Evolutionary conservation across 768 basidiomycete species (phyloP).

Genomic region (Amyloporia xantha): DNA sequence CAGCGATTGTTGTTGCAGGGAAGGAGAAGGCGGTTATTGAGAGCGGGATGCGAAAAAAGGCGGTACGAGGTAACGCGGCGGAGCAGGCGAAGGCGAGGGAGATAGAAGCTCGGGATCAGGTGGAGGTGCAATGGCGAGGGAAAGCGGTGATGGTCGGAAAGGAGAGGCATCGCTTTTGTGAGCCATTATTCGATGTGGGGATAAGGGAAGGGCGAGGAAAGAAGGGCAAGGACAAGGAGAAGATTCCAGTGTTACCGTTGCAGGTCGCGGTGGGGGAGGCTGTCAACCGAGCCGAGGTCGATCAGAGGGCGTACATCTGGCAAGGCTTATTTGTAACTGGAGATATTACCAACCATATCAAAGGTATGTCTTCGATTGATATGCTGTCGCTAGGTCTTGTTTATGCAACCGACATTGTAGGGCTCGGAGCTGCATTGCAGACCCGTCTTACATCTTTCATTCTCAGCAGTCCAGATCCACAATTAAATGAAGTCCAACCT

Average conservation of each 20-base stretch:
- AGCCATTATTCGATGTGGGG: slow-evolving; percentile 69
- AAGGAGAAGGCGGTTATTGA: slow-evolving; percentile 87
- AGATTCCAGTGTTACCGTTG: slow-evolving; percentile 27
- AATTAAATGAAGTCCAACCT: slow-evolving; percentile 69
- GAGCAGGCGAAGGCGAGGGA: slow-evolving; percentile 77
- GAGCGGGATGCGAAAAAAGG: slow-evolving; percentile 73
- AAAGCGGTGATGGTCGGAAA: slow-evolving; percentile 73
- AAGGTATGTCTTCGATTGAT: slow-evolving; percentile 39
- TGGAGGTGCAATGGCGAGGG: slow-evolving; percentile 67
- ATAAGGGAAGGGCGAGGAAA: slow-evolving; percentile 9
- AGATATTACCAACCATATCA: slow-evolving; percentile 62
- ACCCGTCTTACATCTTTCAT: slow-evolving; percentile 62
- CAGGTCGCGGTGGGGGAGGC: slow-evolving; percentile 65
- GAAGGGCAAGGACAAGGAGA: slow-evolving; percentile 8
- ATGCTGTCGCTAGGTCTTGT: neutral
- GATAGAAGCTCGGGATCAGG: slow-evolving; percentile 79
- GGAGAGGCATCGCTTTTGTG: slow-evolving; percentile 86
- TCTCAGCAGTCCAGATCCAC: slow-evolving; percentile 47
- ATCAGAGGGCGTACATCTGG: slow-evolving; percentile 68
- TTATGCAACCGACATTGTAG: slow-evolving; percentile 10
- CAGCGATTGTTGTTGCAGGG: slow-evolving; percentile 85
- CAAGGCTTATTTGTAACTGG: slow-evolving; percentile 79
- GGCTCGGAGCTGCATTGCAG: slow-evolving; percentile 50
- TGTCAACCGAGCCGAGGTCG: slow-evolving; percentile 53
- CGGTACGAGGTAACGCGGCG: slow-evolving; percentile 66